Conservation (phyloP, 192 early-diverging fungal species). For the Rhizoclosmatium sp. region DNA sequence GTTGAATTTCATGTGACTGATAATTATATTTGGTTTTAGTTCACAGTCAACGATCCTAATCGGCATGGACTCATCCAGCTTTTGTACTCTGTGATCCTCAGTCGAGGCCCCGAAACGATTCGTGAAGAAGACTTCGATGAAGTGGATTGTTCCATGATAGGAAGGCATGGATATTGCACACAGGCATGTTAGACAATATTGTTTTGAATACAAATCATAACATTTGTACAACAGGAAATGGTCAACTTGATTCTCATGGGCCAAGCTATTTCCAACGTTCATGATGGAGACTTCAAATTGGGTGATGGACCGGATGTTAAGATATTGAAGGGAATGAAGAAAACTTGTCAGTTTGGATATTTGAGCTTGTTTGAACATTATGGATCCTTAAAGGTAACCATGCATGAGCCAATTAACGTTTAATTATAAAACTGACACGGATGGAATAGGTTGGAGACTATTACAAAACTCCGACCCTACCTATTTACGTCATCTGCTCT, state of each 20-base stretch:
- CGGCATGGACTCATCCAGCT: constrained; percentile 54
- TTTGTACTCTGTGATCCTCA: constrained; percentile 57
- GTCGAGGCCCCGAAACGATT: constrained; percentile 45
- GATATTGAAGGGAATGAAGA: constrained; percentile 54
- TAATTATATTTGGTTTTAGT: constrained; percentile 13
- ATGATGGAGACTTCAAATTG: constrained; percentile 55
- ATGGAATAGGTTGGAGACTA: constrained; percentile 51
- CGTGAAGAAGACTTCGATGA: constrained; percentile 61
- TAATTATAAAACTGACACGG: not conserved
- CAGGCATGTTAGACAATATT: constrained; percentile 38
- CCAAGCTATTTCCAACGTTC: constrained; percentile 57
- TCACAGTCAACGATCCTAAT: constrained; percentile 32
- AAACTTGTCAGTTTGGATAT: constrained; percentile 49
- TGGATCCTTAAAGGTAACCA: constrained; percentile 44
- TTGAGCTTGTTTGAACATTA: constrained; percentile 64
- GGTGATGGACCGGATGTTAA: constrained; percentile 46
- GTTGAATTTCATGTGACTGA: not conserved
- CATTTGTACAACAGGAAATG: constrained; percentile 44
- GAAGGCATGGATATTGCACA: constrained; percentile 63
- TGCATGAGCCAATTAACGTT: constrained; percentile 15
- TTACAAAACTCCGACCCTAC: constrained; percentile 56
- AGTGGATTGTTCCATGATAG: constrained; percentile 48
- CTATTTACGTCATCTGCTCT: constrained; percentile 60
- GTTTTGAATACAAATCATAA: not conserved
- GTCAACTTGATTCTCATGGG: constrained; percentile 60